Evolutionary conservation across 495 filamentous ascomycete species (phyloP).

Genomic region (Penicillium arizonense): DNA sequence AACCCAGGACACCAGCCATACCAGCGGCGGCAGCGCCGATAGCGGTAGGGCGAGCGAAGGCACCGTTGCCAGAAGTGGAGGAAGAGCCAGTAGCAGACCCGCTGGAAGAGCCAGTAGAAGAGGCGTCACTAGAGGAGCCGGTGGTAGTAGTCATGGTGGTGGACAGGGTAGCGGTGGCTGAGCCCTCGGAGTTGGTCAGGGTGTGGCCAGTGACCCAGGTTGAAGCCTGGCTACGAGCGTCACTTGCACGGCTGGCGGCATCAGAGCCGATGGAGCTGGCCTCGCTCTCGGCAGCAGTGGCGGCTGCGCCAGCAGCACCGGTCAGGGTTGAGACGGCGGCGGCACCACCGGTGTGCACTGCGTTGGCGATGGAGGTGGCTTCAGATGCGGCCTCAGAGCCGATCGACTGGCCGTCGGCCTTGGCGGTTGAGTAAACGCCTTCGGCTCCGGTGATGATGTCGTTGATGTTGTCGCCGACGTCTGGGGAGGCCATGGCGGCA

Average conservation of each 20-base stretch:
- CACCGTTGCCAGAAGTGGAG: slow-evolving; percentile 14
- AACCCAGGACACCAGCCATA: slow-evolving; percentile 34
- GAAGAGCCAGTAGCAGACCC: slow-evolving; percentile 3
- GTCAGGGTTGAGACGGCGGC: slow-evolving; percentile 6
- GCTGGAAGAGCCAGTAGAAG: slow-evolving; percentile 1
- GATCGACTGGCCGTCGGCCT: slow-evolving; percentile 4
- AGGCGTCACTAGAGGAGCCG: slow-evolving; percentile 2
- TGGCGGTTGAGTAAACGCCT: slow-evolving; percentile 1
- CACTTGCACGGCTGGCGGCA: slow-evolving; percentile 13
- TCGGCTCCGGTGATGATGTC: slow-evolving; percentile 16
- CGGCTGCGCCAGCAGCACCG: slow-evolving; percentile 16
- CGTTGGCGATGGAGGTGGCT: slow-evolving; percentile 9
- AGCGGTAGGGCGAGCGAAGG: slow-evolving; percentile 17
- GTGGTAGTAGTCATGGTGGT: slow-evolving; percentile 16
- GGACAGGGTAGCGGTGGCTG: slow-evolving; percentile 13
- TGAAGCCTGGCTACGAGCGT: slow-evolving; percentile 12
- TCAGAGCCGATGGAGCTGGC: slow-evolving; percentile 12
- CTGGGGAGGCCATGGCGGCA: slow-evolving; percentile 18
- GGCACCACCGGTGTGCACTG: slow-evolving; percentile 7
- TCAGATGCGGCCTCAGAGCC: slow-evolving; percentile 1
- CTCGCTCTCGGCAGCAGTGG: slow-evolving; percentile 13
- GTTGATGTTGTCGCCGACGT: slow-evolving; percentile 8
- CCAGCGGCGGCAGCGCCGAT: slow-evolving; percentile 23
- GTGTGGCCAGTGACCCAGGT: slow-evolving; percentile 14
- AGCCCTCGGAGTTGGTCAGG: slow-evolving; percentile 14